Evolutionary conservation across 148 eudicot genomes (phyloP).

Genomic region (Beta vulgaris): DNA sequence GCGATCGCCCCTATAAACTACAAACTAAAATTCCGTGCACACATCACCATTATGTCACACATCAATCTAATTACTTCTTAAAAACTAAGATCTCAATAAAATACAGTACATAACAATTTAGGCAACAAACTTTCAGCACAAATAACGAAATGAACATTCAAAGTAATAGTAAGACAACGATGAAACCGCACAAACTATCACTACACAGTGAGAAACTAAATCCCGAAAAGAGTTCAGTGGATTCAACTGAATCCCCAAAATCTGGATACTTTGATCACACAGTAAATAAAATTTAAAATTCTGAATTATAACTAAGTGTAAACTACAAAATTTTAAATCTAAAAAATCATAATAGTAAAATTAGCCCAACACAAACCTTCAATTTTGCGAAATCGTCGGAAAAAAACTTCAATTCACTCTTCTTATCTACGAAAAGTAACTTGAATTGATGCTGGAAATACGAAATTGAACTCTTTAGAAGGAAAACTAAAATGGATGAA

Average conservation of each 20-base stretch:
- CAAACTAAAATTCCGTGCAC: neutral
- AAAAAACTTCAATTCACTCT: no score
- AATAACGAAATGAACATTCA: neutral
- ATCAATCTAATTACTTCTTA: slow-evolving; percentile 6
- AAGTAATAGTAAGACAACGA: neutral
- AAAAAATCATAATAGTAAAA: no score
- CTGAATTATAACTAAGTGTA: no score
- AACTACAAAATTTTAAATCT: no score
- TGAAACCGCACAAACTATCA: neutral
- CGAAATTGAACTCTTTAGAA: no score
- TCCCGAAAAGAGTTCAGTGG: neutral
- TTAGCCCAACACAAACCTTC: no score
- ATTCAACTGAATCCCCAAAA: slow-evolving; percentile 5
- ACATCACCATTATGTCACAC: neutral
- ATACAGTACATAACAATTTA: neutral
- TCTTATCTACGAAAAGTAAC: no score
- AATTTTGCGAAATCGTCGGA: no score
- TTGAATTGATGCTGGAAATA: no score
- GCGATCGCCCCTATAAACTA: neutral
- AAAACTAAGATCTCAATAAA: neutral
- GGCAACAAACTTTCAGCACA: neutral
- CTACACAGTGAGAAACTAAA: neutral
- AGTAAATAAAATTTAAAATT: no score
- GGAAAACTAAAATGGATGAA: no score
- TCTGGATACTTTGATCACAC: neutral